phyloP scores from a whole-genome alignment of 2,329 filamentous ascomycete species.

The Leptographium galeiforme region DNA sequence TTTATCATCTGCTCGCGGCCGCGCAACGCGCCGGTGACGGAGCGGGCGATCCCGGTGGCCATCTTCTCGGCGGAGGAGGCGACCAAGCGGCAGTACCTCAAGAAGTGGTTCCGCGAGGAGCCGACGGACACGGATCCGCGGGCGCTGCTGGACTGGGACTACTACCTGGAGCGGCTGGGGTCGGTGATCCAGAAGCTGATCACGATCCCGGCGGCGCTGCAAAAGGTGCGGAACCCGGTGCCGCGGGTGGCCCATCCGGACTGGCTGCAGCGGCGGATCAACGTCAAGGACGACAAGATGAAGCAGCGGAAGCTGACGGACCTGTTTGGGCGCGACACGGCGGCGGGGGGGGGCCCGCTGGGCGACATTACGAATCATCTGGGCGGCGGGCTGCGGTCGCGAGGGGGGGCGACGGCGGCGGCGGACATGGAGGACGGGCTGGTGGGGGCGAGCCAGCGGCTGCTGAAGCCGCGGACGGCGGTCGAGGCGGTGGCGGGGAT shows the following conservation, averaged over 20 bases:
- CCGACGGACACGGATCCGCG: constrained; percentile 82
- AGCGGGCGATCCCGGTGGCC: constrained; percentile 84
- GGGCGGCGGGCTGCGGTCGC: constrained; percentile 22
- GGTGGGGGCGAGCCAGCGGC: constrained; percentile 31
- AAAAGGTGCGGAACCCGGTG: constrained; percentile 89
- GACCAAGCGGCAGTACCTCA: constrained; percentile 77
- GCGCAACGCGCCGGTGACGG: constrained; percentile 81
- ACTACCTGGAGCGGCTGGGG: constrained; percentile 88
- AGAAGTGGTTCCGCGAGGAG: constrained; percentile 93
- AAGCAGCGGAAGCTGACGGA: constrained; percentile 99
- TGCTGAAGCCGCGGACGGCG: constrained; percentile 51
- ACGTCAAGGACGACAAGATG: constrained; percentile 90
- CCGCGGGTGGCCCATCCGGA: constrained; percentile 89
- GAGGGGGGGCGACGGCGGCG: constrained; percentile 6
- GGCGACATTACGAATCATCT: constrained; percentile 62
- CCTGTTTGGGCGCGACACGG: constrained; percentile 52
- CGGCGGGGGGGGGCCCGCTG: constrained; percentile 37
- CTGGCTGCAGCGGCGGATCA: constrained; percentile 88
- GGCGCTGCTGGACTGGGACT: constrained; percentile 87
- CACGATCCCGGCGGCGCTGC: constrained; percentile 90
- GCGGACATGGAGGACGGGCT: constrained; percentile 73
- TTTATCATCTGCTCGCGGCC: constrained; percentile 92
- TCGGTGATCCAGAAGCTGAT: constrained; percentile 98
- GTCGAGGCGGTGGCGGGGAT: constrained; percentile 27
- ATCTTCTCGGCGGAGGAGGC: constrained; percentile 91